Evolutionary conservation across 2,329 filamentous ascomycete genomes (phyloP).

Genomic region (Nigrograna mackinnonii): DNA sequence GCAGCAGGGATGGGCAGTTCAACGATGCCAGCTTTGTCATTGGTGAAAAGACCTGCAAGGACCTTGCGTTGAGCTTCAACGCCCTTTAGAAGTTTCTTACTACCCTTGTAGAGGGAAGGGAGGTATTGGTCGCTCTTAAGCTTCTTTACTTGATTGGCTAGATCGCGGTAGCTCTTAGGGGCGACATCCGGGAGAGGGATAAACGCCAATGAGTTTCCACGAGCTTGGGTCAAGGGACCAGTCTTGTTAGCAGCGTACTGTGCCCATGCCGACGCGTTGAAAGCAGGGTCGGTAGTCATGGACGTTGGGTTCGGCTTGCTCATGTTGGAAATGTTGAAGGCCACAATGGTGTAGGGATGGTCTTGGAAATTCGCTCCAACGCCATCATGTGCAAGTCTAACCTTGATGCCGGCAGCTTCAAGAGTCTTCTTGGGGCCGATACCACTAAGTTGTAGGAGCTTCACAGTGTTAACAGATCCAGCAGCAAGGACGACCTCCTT

Average conservation of each 20-base stretch:
- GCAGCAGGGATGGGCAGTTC: conserved; percentile 39
- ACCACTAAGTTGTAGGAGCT: conserved; percentile 47
- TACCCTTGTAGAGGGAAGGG: conserved; percentile 25
- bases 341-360: conserved; percentile 26
- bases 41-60: conserved; percentile 24
- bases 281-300: conserved; percentile 22
- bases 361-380: conserved; percentile 40
- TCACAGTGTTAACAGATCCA: conserved; percentile 59
- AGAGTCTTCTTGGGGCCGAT: conserved; percentile 31
- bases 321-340: conserved; percentile 21
- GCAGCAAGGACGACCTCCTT: conserved; percentile 64
- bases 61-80: conserved; percentile 29
- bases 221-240: conserved; percentile 27
- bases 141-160: conserved; percentile 15
- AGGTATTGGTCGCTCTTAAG: conserved; percentile 19
- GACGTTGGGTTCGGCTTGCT: conserved; percentile 24
- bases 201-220: conserved; percentile 29
- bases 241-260: conserved; percentile 27
- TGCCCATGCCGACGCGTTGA: conserved; percentile 31
- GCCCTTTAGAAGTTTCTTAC: conserved; percentile 25
- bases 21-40: conserved; percentile 24
- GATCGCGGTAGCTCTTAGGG: conserved; percentile 15
- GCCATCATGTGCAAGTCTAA: conserved; percentile 29
- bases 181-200: conserved; percentile 28
- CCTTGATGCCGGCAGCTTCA: conserved; percentile 25